Conservation (phyloP, 2,329 filamentous ascomycete genomes). For the Aspergillus unguis region DNA sequence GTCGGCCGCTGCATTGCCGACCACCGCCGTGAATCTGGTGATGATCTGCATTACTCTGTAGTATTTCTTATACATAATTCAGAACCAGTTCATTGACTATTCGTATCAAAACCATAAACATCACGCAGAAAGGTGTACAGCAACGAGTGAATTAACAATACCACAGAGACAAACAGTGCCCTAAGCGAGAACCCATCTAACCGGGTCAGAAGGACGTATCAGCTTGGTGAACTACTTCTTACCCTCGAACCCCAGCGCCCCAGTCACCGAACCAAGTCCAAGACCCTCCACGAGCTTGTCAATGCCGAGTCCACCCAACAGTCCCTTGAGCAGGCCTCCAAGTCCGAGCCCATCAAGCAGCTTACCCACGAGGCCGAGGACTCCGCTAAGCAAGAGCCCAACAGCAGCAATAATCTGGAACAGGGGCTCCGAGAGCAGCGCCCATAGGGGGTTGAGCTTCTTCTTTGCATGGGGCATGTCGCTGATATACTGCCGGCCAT, state of each 20-base stretch:
- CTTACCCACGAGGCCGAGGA: slow-evolving; percentile 77
- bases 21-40: neutral
- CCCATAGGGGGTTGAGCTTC: slow-evolving; percentile 87
- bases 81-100: neutral
- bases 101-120: neutral
- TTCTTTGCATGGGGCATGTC: slow-evolving; percentile 95
- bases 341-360: slow-evolving; percentile 77
- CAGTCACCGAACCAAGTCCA: slow-evolving; percentile 49
- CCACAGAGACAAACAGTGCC: neutral
- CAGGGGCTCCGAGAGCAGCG: slow-evolving; percentile 67
- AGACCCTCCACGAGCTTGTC: slow-evolving; percentile 50
- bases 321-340: slow-evolving; percentile 72
- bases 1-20: neutral
- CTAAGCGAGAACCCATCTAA: neutral
- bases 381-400: slow-evolving; percentile 75
- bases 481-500: slow-evolving; percentile 76
- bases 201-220: neutral
- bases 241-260: slow-evolving; percentile 40
- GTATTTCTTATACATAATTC: neutral
- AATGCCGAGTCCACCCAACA: slow-evolving; percentile 70
- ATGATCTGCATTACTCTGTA: neutral
- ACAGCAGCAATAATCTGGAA: slow-evolving; percentile 92
- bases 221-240: slow-evolving; percentile 43
- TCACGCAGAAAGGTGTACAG: neutral
- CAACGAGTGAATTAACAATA: neutral